Conservation (phyloP, 805 yeast species). For the Yarrowia sp. region DNA sequence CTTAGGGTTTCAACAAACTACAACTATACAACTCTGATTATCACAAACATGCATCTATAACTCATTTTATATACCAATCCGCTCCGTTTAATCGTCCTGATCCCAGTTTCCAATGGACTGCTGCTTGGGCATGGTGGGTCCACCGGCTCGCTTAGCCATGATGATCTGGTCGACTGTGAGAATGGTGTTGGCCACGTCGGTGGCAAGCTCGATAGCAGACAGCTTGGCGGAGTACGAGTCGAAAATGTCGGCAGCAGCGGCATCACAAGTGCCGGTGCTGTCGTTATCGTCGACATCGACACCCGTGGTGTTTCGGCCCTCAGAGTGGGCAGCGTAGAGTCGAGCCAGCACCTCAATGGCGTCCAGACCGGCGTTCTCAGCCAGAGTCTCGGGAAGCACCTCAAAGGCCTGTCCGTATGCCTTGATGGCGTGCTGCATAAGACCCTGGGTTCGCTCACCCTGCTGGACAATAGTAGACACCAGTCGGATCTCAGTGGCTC, state of each 20-base stretch:
- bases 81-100: constrained; percentile 63
- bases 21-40: background rate
- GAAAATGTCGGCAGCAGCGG: constrained; percentile 64
- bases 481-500: constrained; percentile 87
- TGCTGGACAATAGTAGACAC: constrained; percentile 73
- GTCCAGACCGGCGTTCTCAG: constrained; percentile 93
- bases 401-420: constrained; percentile 93
- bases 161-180: constrained; percentile 94
- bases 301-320: constrained; percentile 48
- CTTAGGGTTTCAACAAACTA: too few relatives aligned
- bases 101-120: constrained; percentile 95
- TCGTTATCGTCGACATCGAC: constrained; percentile 67
- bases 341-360: constrained; percentile 85
- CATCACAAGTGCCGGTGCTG: constrained; percentile 64
- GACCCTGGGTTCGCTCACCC: constrained; percentile 94
- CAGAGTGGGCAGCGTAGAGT: constrained; percentile 83
- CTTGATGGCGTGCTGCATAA: constrained; percentile 89
- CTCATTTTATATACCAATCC: constrained; percentile 17
- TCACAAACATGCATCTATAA: constrained; percentile 21
- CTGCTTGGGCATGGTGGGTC: constrained; percentile 86
- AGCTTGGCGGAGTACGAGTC: constrained; percentile 79
- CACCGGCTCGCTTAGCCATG: constrained; percentile 99
- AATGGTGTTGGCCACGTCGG: constrained; percentile 90
- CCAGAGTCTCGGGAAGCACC: constrained; percentile 84
- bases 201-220: constrained; percentile 88